Percentiles rank a stretch among this genome's conserved stretches.
These are phyloP conservation scores for Eragrostis tef DNA, from an alignment of 202 grass and related monocot genomes.

Conservation along the genomic window DNA sequence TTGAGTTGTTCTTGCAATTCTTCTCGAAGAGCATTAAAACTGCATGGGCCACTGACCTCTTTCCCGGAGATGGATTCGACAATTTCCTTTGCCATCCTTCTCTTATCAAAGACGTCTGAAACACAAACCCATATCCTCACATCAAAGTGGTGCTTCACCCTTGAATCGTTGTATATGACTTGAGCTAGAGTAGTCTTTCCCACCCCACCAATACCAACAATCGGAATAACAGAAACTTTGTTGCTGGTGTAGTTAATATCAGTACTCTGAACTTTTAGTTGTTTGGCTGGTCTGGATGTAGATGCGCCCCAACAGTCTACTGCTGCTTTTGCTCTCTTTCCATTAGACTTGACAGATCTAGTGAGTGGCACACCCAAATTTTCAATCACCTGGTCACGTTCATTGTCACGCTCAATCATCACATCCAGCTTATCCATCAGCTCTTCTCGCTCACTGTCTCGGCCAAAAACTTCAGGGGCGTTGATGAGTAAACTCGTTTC, in stretches of 20 bases:
- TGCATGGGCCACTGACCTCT: neutral
- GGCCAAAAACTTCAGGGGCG: neutral
- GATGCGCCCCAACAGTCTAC: too few species aligned
- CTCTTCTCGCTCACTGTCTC: neutral
- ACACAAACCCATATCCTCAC: conserved; percentile 57
- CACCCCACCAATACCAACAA: conserved; percentile 11
- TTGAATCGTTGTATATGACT: conserved; percentile 41
- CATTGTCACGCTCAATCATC: neutral
- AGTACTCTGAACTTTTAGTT: neutral
- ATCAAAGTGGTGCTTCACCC: conserved; percentile 42
- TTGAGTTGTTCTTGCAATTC: neutral
- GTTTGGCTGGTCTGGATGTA: neutral
- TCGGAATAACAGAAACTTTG: conserved; percentile 37
- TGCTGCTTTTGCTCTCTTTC: neutral
- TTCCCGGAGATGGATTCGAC: neutral
- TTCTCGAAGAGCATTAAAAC: conserved; percentile 39
- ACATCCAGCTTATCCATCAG: conserved; percentile 22
- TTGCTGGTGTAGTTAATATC: neutral
- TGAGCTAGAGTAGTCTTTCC: conserved; percentile 59
- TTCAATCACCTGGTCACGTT: neutral
- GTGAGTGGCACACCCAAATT: neutral
- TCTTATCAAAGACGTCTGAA: conserved; percentile 49
- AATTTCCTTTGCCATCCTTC: conserved; percentile 43
- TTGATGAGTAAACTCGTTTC: neutral
- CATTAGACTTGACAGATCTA: neutral